Base-by-base conservation (phyloP, 768 basidiomycete genomes). In the Trametes maxima region DNA sequence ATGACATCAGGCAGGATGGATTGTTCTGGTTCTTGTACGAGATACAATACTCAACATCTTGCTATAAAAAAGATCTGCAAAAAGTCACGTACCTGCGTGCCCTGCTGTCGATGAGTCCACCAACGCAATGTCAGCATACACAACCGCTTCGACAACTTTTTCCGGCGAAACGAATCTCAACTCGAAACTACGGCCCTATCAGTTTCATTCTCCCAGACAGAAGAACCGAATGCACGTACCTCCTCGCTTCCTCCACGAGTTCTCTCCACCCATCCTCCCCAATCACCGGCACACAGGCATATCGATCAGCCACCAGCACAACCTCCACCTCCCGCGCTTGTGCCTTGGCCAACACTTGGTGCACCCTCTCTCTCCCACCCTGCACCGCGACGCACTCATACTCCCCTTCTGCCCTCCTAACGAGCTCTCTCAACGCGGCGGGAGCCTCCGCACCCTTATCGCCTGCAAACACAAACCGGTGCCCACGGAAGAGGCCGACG, bases 311-410 rank as follows among this genome's bases (percentile, higher is more conserved):
- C 8, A 92, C 74, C 5, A 87, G 73, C 36, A 84, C 76, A 21
- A 87, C 55, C 50, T 66, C 63, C 13, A 67, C 58, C 3, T 70
- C 71, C 68, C 86, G 86, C 3, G 80, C 78, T 58, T 77, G 78
- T 2, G 81, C 81, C 55, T 85, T 80, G 5, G 76, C 75, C 11
- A 92, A 67, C 6, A 82, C 73, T 68, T 78, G 78, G 56, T 79
- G 82, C 70, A 83, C 84, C 63, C 82, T 85, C 2, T 70, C 70
- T 21, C 76, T 69, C 1, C 85, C 87, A 1, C 69, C 71, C 39
- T 76, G 75, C 7, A 86, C 76, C 48, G 85, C 80, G 59, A 90
- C 86, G 37, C 75, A 79, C 65, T 91, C 89, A 49, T 85, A 80
- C n/a, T 80, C 77, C 0, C 83, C 90, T 16, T 80, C 82, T 0